Evolutionary conservation across 208 protist genomes (phyloP).

Genomic region (Trypanosoma melophagium): DNA sequence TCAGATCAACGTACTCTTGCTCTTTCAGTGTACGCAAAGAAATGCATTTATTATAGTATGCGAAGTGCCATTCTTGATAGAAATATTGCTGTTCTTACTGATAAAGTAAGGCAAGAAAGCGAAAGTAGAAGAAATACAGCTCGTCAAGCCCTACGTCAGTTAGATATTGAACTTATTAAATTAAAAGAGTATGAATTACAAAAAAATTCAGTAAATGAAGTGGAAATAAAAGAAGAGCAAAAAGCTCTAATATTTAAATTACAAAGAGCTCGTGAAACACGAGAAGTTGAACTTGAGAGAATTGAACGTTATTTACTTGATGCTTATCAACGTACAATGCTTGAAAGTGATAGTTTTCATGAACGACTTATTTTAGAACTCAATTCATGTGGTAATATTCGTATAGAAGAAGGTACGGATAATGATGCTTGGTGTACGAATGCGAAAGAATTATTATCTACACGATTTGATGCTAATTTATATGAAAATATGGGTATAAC

Average conservation of each 20-base stretch:
- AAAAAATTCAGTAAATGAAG: neutral
- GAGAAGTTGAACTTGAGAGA: conserved; percentile 58
- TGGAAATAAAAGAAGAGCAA: conserved; percentile 3
- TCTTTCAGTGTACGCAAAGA: conserved; percentile 89
- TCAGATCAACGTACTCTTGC: conserved; percentile 80
- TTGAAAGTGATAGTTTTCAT: conserved; percentile 38
- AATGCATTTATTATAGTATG: conserved; percentile 95
- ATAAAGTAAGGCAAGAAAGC: conserved; percentile 29
- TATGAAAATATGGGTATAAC: conserved; percentile 68
- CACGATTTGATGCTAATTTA: conserved; percentile 56
- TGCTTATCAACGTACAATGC: conserved; percentile 34
- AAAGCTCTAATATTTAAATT: conserved; percentile 28
- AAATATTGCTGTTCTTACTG: conserved; percentile 65
- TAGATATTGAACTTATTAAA: conserved; percentile 31
- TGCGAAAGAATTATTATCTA: conserved; percentile 59
- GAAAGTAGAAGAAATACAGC: conserved; percentile 21
- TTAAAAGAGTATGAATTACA: neutral
- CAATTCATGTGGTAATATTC: conserved; percentile 88
- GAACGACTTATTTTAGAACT: conserved; percentile 81
- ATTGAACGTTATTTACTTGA: conserved; percentile 39
- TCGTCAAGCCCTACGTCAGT: conserved; percentile 25
- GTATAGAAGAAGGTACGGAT: conserved; percentile 69
- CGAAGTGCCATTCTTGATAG: conserved; percentile 88
- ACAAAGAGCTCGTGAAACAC: conserved; percentile 57
- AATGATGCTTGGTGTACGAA: conserved; percentile 68